Percentiles rank a stretch among this genome's conserved stretches.
phyloP scores from a whole-genome alignment of 2,329 filamentous ascomycete genomes.

The Colletotrichum lindemuthianum region DNA sequence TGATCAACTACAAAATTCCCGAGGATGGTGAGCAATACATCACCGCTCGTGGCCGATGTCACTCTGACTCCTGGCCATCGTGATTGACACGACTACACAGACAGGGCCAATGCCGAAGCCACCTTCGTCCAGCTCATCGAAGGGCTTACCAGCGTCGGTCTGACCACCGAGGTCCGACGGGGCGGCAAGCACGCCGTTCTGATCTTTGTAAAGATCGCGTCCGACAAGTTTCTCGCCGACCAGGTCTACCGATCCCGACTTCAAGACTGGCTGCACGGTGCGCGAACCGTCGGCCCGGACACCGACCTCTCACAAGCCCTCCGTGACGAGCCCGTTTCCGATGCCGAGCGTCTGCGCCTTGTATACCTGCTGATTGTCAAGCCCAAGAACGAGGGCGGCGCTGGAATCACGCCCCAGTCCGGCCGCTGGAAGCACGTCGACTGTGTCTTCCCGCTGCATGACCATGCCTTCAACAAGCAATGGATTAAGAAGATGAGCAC shows the following conservation, averaged over 20 bases:
- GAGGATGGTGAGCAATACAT: constrained; percentile 64
- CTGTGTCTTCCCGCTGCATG: constrained; percentile 82
- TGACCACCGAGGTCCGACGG: constrained; percentile 87
- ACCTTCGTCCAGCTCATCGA: constrained; percentile 83
- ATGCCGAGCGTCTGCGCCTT: constrained; percentile 87
- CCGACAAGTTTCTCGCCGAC: constrained; percentile 76
- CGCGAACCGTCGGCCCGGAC: constrained; percentile 79
- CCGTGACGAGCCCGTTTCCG: constrained; percentile 79
- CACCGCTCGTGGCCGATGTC: not conserved
- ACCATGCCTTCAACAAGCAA: constrained; percentile 77
- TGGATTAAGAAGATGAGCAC: constrained; percentile 81
- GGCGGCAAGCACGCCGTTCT: constrained; percentile 80
- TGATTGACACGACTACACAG: constrained; percentile 51
- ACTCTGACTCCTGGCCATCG: not conserved
- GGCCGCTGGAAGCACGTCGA: constrained; percentile 79
- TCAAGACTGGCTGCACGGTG: constrained; percentile 93
- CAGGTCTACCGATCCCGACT: constrained; percentile 89
- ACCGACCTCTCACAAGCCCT: constrained; percentile 77
- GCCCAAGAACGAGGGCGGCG: constrained; percentile 78
- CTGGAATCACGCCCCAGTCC: constrained; percentile 75
- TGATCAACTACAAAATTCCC: constrained; percentile 81
- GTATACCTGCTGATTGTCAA: constrained; percentile 87
- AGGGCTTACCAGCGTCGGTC: constrained; percentile 79
- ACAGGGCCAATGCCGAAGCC: constrained; percentile 74
- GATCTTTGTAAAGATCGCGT: constrained; percentile 84